phyloP scores from a whole-genome alignment of 306 rosid species.

The Pachyrhizus erosus region DNA sequence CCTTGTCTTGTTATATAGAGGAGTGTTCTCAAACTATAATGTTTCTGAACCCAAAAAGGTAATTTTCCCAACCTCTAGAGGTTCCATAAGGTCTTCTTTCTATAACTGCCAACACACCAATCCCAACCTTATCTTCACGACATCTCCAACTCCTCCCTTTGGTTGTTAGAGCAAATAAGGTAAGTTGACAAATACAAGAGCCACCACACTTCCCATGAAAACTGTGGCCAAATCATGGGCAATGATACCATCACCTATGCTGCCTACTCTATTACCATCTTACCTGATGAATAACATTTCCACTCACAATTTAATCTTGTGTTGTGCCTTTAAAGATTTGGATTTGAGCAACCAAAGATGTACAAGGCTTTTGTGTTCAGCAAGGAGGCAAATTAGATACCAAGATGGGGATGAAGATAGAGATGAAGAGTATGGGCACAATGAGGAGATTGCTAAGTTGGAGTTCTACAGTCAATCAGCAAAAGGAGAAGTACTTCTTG shows the following conservation, averaged over 20 bases:
- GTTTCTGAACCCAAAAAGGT: background rate
- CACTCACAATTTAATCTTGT: slow-evolving; percentile 12
- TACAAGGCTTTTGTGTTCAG: slow-evolving; percentile 41
- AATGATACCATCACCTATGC: slow-evolving; percentile 33
- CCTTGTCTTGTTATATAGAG: background rate
- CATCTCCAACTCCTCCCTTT: slow-evolving; percentile 3
- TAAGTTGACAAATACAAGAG: slow-evolving; percentile 14
- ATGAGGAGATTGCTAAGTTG: slow-evolving; percentile 68
- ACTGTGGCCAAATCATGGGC: slow-evolving; percentile 24
- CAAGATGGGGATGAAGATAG: slow-evolving; percentile 52
- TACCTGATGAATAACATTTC: slow-evolving; percentile 10
- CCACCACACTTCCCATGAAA: slow-evolving; percentile 6
- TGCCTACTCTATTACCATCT: slow-evolving; percentile 34
- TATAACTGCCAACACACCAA: background rate
- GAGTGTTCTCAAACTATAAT: background rate
- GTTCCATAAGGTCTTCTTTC: background rate
- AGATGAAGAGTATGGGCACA: slow-evolving; percentile 60
- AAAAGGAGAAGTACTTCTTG: slow-evolving; percentile 74
- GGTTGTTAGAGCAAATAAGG: slow-evolving; percentile 20
- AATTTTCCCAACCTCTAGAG: background rate
- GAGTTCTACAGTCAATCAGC: slow-evolving; percentile 70
- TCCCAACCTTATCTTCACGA: slow-evolving; percentile 44
- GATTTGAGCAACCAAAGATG: slow-evolving; percentile 24
- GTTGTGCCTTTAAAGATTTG: slow-evolving; percentile 18
- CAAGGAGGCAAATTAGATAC: slow-evolving; percentile 68